Evolutionary conservation across 2,329 filamentous ascomycete genomes (phyloP), one percentile per base, ranked within the genome.

Genomic region (Aspergillus fumigatus): DNA sequence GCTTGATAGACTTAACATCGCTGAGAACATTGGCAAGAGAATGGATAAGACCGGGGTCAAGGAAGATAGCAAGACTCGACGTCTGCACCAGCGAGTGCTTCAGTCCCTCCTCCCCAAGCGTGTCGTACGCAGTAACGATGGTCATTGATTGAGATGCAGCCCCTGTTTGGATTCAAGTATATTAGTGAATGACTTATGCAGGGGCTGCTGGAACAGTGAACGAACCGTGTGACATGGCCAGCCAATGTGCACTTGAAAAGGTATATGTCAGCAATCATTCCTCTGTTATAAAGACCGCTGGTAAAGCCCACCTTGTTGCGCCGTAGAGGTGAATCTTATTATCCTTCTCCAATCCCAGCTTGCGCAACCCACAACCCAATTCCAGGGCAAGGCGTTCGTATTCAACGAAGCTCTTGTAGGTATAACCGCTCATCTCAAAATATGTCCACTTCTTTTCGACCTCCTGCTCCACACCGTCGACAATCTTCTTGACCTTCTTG

Each of bases 71-170:
- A 66, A 86, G 86, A 52, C 90, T 88, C 60, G 86, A 80, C 53
- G 91, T 94, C 76, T 96, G 89, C 23, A 86, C 80, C 62, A 97
- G 83, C 3, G 92, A 95, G 79, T 96, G 92, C 77, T 88, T 86
- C 61, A 97, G 83, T 49, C 92, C 92, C 60, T 87, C 85, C 67
- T 90, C 84, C 53, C 92, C 92, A 48, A 97, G 87, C 29, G 92
- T 96, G 74, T 97, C 92, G 75, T 97, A 97, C 51, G 92, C 92
- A 48, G 93, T 97, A 51, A 97, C 93, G 64, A 97, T 92, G 57
- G 90, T 86, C 72, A 97, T 85, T 48, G 90, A 92, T 75, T 97
- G 93, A 17, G 92, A 92, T 21, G 86, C 76, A 55, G 84, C 88
- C 79, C 79, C 80, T 81, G 58, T 38, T 52, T 29, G 50, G 49